Conservation (phyloP, 2,329 filamentous ascomycete species). For the Xylaria sp. region DNA sequence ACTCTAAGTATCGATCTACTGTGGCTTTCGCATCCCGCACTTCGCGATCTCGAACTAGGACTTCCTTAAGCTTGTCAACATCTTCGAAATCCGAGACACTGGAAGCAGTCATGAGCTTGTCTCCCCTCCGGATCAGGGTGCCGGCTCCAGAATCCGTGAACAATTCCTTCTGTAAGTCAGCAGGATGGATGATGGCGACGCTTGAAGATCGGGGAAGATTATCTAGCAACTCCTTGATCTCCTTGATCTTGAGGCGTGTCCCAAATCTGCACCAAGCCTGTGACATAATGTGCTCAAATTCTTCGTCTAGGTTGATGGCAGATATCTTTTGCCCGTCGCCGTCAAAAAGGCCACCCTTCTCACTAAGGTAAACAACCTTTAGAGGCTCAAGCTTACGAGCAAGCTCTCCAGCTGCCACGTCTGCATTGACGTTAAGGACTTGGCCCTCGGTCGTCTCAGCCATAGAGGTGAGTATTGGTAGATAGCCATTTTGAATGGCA, state of each 20-base stretch:
- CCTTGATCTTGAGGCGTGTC: constrained; percentile 94
- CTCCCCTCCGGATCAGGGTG: constrained; percentile 90
- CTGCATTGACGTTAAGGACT: constrained; percentile 96
- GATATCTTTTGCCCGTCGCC: constrained; percentile 95
- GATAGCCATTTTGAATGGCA: constrained; percentile 88
- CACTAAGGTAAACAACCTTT: constrained; percentile 98
- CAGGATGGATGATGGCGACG: constrained; percentile 97
- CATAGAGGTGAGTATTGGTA: constrained; percentile 96
- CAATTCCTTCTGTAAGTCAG: constrained; percentile 93
- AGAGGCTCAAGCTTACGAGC: constrained; percentile 88
- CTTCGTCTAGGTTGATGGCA: constrained; percentile 95
- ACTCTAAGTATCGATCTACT: constrained; percentile 87
- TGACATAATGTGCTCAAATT: constrained; percentile 91
- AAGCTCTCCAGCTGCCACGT: constrained; percentile 93
- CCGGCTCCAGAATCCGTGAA: constrained; percentile 97
- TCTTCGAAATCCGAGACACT: constrained; percentile 81
- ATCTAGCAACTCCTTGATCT: constrained; percentile 93
- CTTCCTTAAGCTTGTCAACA: constrained; percentile 79
- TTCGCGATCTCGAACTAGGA: constrained; percentile 83
- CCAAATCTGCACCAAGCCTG: constrained; percentile 96
- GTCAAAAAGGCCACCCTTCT: constrained; percentile 96
- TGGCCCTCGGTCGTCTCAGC: constrained; percentile 92
- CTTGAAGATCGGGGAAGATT: constrained; percentile 90
- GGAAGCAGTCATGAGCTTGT: constrained; percentile 82
- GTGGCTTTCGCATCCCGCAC: constrained; percentile 84